Evolutionary conservation across 805 yeast species (phyloP), one percentile per base, ranked within the genome.

Genomic region (Cyberlindnera suaveolens): DNA sequence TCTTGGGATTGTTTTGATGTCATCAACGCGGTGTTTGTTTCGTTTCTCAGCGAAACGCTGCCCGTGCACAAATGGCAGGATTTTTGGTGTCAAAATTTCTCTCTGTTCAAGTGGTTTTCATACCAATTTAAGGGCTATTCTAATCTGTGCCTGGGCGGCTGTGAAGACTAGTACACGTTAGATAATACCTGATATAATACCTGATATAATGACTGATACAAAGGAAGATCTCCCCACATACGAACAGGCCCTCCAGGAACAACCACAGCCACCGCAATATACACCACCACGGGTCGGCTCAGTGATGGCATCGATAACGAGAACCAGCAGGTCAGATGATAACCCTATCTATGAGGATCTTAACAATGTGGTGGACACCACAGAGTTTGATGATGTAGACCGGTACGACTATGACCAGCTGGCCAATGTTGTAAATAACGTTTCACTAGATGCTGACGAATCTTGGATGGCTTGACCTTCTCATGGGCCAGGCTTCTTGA

Each of bases 381-480:
- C 58, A 10, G 47, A 45, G 31, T 54, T 51, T 31, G 20, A 33
- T 3, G 46, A 47, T 4, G 48, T 52, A 6, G 56, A 54, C 4
- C 14, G 31, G n/a, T 52, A 33, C 30, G 51, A 54, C 26, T 54
- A 49, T 37, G 47, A 46, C 4, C 35, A 26, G 11, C 39, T 54
- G 30, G 41, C 43, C 13, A 26, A 30, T 1, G 45, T 39, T 1
- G 39, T 50, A 14, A 45, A 47, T 14, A 46, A 40, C 4, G 47
- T 50, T 9, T 38, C n/a, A 3, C 38, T 44, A 27, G 43, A 41
- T 13, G 38, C 43, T 3, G 40, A 29, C 7, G 35, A 19, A 14
- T 9, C 11, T 6, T 36, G 38, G 38, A 19, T 34, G 29, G 17
- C 20, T 15, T 16, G 23, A 18, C 36, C n/a, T 33, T 8, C 19